These are phyloP conservation scores for Penicillium sp. DNA, from an alignment of 2,329 filamentous ascomycete genomes.

Conservation along the genomic window DNA sequence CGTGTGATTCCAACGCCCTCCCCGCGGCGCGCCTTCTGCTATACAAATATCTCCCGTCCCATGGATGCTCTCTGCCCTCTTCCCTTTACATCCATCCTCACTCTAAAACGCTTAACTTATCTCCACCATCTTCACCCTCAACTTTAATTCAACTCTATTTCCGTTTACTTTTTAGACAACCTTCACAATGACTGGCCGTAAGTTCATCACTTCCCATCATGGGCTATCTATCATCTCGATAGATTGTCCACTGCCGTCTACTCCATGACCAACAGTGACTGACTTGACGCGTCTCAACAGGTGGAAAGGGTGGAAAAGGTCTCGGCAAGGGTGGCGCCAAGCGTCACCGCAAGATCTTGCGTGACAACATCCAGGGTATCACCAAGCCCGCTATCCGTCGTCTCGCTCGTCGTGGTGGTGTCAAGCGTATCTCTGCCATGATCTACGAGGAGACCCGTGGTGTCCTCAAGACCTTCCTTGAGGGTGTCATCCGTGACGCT, in stretches of 20 bases:
- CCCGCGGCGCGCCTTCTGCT: too few species aligned
- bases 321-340: too few species aligned
- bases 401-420: conserved; percentile 98
- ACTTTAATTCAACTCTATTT: conserved; percentile 16
- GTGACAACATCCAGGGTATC: conserved; percentile 99
- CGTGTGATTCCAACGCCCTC: conserved; percentile 31
- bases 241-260: too few species aligned
- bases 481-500: conserved; percentile 69
- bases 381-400: conserved; percentile 97
- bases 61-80: conserved; percentile 25
- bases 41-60: conserved; percentile 42
- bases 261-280: too few species aligned
- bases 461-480: conserved; percentile 76
- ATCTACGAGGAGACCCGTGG: conserved; percentile 77
- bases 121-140: too few species aligned
- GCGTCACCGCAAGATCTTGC: conserved; percentile 97
- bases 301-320: too few species aligned
- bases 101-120: too few species aligned
- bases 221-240: too few species aligned
- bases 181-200: conserved; percentile 53
- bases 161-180: conserved; percentile 20
- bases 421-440: conserved; percentile 99
- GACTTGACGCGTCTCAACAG: conserved; percentile 58
- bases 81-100: conserved; percentile 15
- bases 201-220: too few species aligned